Evolutionary conservation across 108 stramenopile species (phyloP).

Genomic region (Seminavis robusta): DNA sequence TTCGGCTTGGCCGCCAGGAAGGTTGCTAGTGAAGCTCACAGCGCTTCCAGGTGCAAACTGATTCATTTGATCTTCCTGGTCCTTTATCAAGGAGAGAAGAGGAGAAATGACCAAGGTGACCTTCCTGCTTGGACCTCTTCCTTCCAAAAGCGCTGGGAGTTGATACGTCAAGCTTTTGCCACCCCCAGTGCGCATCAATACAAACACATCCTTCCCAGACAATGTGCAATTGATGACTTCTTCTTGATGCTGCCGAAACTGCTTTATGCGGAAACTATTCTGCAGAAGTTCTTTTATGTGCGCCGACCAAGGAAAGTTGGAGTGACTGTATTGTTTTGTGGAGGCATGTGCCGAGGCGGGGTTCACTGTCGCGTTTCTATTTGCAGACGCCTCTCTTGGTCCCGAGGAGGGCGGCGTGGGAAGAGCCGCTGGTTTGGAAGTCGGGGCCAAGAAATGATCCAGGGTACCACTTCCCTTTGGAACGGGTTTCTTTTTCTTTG

Average conservation of each 20-base stretch:
- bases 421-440: too few relatives aligned
- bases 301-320: conserved; percentile 32
- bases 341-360: too few relatives aligned
- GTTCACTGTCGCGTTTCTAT: too few relatives aligned
- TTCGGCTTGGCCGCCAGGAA: conserved; percentile 41
- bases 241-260: conserved; percentile 85
- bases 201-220: conserved; percentile 77
- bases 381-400: too few relatives aligned
- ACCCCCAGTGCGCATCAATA: conserved; percentile 92
- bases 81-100: conserved; percentile 89
- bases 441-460: too few relatives aligned
- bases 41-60: conserved; percentile 40
- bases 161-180: conserved; percentile 94
- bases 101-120: conserved; percentile 86
- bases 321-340: too few relatives aligned
- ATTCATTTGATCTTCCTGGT: conserved; percentile 94
- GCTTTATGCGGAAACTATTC: conserved; percentile 54
- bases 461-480: too few relatives aligned
- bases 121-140: conserved; percentile 23
- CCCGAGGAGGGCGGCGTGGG: too few relatives aligned
- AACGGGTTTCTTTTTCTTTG: too few relatives aligned
- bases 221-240: conserved; percentile 86
- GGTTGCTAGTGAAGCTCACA: conserved; percentile 58
- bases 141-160: conserved; percentile 76
- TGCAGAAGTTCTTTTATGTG: conserved; percentile 36